Evolutionary conservation across 192 early-diverging fungal genomes (phyloP).

Genomic region (Coemansia sp.): DNA sequence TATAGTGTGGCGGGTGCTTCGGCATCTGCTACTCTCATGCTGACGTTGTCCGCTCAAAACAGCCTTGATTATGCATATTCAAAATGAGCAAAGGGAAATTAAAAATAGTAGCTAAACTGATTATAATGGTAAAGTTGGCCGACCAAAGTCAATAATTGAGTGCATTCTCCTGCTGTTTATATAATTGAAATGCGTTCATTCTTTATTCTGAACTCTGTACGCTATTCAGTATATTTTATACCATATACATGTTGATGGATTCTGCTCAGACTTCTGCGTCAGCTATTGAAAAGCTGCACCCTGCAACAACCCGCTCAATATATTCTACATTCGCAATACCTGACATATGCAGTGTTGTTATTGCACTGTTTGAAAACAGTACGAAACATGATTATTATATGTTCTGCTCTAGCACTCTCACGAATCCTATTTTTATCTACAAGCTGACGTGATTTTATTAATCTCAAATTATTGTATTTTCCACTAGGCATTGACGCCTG

Average conservation of each 20-base stretch:
- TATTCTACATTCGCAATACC: constrained; percentile 27
- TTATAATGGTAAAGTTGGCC: background rate
- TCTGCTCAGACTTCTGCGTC: background rate
- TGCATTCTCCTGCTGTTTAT: background rate
- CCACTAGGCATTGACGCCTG: constrained; percentile 39
- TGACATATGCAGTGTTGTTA: constrained; percentile 24
- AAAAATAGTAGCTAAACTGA: background rate
- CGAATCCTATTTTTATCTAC: too few species aligned
- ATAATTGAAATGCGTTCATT: background rate
- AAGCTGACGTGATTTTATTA: too few species aligned
- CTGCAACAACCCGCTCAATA: constrained; percentile 11
- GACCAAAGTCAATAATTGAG: background rate
- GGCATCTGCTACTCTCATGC: background rate
- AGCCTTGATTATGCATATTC: background rate
- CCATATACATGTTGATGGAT: background rate
- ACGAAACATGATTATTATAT: background rate
- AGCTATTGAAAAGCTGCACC: background rate
- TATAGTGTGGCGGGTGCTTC: background rate
- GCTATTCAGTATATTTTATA: background rate
- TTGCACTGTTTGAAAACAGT: constrained; percentile 43
- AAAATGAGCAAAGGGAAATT: constrained; percentile 1
- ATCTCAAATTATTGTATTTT: background rate
- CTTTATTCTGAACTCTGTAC: background rate
- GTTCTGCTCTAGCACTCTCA: background rate
- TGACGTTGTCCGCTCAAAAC: too few species aligned